Conservation (phyloP, 2,329 filamentous ascomycete genomes). For the Microcyclospora tardicrescens region DNA sequence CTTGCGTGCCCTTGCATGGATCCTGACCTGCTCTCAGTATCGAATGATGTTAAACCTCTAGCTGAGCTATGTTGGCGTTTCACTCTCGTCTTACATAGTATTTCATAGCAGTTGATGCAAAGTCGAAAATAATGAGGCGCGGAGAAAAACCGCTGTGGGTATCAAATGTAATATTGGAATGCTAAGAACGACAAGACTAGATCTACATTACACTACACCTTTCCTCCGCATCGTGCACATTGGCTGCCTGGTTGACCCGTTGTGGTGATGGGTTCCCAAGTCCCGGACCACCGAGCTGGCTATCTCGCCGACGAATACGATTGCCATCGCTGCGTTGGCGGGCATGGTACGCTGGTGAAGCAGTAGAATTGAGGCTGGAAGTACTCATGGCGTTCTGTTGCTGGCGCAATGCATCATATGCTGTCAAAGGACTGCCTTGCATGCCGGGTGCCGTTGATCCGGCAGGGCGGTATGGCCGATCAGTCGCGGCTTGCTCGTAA, state of each 20-base stretch:
- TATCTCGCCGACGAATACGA: background rate
- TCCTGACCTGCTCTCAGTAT: too few species aligned
- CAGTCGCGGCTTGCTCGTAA: conserved; percentile 51
- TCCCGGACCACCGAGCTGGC: background rate
- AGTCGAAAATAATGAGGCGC: too few species aligned
- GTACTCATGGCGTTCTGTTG: conserved; percentile 14
- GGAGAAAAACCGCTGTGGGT: too few species aligned
- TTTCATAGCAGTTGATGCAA: too few species aligned
- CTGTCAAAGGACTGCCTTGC: conserved; percentile 22
- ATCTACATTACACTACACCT: conserved; percentile 38
- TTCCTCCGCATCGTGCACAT: conserved; percentile 21
- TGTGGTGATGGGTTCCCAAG: background rate
- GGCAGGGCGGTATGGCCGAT: conserved; percentile 36
- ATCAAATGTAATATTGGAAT: too few species aligned
- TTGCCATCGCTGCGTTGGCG: background rate
- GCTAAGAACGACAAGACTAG: too few species aligned
- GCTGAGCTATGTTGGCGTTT: too few species aligned
- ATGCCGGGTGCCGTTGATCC: conserved; percentile 15
- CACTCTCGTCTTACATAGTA: too few species aligned
- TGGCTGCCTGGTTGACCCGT: conserved; percentile 9
- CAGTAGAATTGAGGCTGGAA: conserved; percentile 6
- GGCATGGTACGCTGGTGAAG: background rate
- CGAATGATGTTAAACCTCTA: too few species aligned
- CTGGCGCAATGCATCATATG: conserved; percentile 19
- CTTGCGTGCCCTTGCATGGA: too few species aligned